These are phyloP conservation scores for Alternaria solani DNA, from an alignment of 2,329 filamentous ascomycete species.

Conservation along the genomic window DNA sequence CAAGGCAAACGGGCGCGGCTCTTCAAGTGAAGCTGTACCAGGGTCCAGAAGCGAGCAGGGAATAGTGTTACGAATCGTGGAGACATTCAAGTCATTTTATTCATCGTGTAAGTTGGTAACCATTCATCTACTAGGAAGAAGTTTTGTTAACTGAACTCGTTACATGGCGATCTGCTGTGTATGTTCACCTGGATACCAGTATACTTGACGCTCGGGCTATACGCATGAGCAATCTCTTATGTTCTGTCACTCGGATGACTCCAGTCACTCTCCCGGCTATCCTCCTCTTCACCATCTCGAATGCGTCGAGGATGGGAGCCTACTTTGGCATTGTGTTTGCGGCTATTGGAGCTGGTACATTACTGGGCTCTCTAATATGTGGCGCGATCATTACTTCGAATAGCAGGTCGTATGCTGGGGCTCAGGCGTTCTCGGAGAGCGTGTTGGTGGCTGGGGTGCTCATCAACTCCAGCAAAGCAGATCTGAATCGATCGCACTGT, in stretches of 20 bases:
- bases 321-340: background rate
- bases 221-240: background rate
- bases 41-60: background rate
- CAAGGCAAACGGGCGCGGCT: background rate
- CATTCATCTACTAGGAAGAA: background rate
- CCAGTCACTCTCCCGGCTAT: background rate
- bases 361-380: background rate
- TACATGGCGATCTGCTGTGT: background rate
- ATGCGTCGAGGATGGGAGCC: background rate
- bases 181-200: background rate
- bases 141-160: background rate
- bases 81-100: background rate
- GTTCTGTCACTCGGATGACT: background rate
- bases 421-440: background rate
- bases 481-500: background rate
- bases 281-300: background rate
- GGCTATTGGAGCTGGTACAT: background rate
- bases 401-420: background rate
- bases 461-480: background rate
- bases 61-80: background rate
- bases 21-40: background rate
- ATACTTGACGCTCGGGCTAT: background rate
- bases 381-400: conserved; percentile 1
- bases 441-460: background rate
- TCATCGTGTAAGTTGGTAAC: background rate